Evolutionary conservation across 2,329 filamentous ascomycete species (phyloP).

Genomic region (Exophiala viscosa): DNA sequence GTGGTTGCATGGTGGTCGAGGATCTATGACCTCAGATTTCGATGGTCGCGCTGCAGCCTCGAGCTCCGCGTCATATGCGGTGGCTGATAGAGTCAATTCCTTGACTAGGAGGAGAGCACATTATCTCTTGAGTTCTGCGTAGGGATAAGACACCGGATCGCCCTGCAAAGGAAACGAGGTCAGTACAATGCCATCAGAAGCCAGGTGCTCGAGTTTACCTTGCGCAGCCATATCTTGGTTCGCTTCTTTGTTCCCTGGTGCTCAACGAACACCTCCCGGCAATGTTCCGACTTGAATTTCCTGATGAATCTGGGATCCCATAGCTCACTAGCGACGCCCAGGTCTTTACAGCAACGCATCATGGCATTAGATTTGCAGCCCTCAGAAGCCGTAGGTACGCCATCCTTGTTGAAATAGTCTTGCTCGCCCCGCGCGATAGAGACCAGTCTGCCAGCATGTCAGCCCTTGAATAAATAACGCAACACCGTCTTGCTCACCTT

Average conservation of each 20-base stretch:
- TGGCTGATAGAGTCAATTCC: background rate
- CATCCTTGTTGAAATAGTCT: slow-evolving; percentile 84
- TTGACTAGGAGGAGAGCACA: background rate
- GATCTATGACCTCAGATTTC: no score
- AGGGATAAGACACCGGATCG: slow-evolving; percentile 65
- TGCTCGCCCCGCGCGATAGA: slow-evolving; percentile 92
- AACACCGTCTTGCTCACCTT: slow-evolving; percentile 55
- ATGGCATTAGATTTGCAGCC: slow-evolving; percentile 97
- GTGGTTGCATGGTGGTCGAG: no score
- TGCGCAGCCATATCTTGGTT: slow-evolving; percentile 80
- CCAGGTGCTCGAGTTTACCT: slow-evolving; percentile 38
- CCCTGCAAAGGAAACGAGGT: slow-evolving; percentile 40
- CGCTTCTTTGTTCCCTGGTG: slow-evolving; percentile 82
- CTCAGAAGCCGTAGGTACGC: slow-evolving; percentile 89
- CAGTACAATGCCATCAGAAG: background rate
- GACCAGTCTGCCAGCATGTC: slow-evolving; percentile 62
- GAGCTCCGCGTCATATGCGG: no score
- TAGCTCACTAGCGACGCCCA: slow-evolving; percentile 89
- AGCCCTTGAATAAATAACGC: background rate
- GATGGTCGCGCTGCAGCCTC: no score
- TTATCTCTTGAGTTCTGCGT: slow-evolving; percentile 47
- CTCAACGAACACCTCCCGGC: slow-evolving; percentile 84
- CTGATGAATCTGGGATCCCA: slow-evolving; percentile 94
- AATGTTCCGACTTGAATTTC: slow-evolving; percentile 70
- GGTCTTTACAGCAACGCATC: slow-evolving; percentile 97